Base-by-base conservation (phyloP, 345 rosid species). In the Ceriops zippeliana region DNA sequence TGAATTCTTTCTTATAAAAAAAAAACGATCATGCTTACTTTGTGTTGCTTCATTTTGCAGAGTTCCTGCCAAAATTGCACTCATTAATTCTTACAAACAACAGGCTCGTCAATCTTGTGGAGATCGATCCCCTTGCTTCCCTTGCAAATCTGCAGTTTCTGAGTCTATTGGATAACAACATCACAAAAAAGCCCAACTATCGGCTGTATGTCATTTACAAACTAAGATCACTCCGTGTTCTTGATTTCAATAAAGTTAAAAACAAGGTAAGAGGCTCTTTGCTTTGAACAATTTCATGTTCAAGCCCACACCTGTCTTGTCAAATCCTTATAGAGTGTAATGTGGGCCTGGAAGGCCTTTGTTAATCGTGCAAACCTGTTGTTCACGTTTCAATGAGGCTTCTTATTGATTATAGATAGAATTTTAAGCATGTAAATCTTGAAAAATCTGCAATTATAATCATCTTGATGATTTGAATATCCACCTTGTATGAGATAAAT, bases 81-180 rank as follows among this genome's bases (percentile, higher is more conserved):
- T 70, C 97, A 1, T 82, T 96, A 76, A 83, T 96, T 73, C 92
- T 96, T 63, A 92, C 98, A 38, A 96, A 96, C 75, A 96, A 96
- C 74, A 84, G 99, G 85, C 92, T 96, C 71, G 99, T 96, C 78
- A 96, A 96, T 86, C 83, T 96, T 81, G 91, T 80, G 70, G 99
- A 96, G 83, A 92, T 96, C 70, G 99, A 96, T 76, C 98, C 99
- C 70, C 89, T 96, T 52, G 77, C 89, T 47, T 92, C 99, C 42
- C 81, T 96, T 37, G 85, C 89, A 19, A 90, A 87, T 85, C 90
- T 96, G 80, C 97, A 85, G 75, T 85, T 85, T 81, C 97, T 96
- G 63, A 89, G 92, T 76, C 84, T 96, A 26, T 80, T 96, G 89
- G 98, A 96, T 78, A 96, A 92, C 68, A 96, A 82, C 70, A 83